Conservation (phyloP, 768 basidiomycete genomes). For the Leccinum truebloodii region DNA sequence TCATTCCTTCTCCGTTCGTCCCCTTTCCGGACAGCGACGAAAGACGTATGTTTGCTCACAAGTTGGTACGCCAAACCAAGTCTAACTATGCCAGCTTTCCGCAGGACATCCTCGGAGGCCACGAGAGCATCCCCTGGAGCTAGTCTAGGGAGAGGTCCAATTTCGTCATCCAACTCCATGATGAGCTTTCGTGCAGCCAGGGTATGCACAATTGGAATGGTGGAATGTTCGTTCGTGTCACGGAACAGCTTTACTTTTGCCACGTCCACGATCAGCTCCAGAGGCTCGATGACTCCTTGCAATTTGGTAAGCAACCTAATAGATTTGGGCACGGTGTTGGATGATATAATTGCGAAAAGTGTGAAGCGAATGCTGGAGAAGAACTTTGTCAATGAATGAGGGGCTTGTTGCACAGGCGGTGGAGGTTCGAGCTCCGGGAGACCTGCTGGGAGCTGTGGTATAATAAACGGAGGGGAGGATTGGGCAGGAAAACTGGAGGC, state of each 20-base stretch:
- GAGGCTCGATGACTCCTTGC: constrained; percentile 23
- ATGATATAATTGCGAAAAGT: constrained; percentile 34
- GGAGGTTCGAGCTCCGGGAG: constrained; percentile 35
- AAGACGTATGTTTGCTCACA: constrained; percentile 53
- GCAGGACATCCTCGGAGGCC: constrained; percentile 35
- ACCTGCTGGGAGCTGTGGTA: constrained; percentile 15
- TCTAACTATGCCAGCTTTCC: constrained; percentile 47
- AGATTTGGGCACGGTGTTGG: constrained; percentile 23
- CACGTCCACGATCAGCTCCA: constrained; percentile 24
- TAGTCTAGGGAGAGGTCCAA: constrained; percentile 35
- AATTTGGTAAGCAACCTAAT: constrained; percentile 31
- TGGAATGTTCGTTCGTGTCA: constrained; percentile 10
- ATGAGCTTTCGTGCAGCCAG: constrained; percentile 56
- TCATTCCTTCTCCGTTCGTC: constrained; percentile 17
- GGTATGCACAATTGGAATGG: constrained; percentile 47
- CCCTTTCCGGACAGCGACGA: constrained; percentile 52
- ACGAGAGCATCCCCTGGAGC: constrained; percentile 26
- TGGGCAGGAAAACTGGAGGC: background rate
- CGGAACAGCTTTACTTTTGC: constrained; percentile 28
- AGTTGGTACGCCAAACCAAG: constrained; percentile 55
- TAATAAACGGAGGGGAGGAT: constrained; percentile 17
- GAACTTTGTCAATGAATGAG: constrained; percentile 30
- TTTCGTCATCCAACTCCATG: constrained; percentile 46
- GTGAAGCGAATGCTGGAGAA: constrained; percentile 37
- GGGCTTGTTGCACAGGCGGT: constrained; percentile 36